Evolutionary conservation across 495 filamentous ascomycete species (phyloP).

Genomic region (Penicilliopsis zonata): DNA sequence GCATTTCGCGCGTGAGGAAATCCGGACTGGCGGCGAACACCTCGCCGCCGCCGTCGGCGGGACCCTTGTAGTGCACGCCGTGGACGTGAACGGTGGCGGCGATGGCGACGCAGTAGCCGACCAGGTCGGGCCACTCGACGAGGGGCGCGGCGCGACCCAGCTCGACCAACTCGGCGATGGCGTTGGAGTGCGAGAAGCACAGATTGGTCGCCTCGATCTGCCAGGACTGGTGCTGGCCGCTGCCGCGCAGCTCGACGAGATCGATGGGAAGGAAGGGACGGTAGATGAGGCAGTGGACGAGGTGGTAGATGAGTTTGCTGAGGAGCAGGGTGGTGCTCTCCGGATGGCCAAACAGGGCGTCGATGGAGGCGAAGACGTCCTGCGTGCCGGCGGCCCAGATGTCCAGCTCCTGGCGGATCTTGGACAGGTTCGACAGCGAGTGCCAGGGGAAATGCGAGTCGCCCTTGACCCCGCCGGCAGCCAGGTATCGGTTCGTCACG

Average conservation of each 20-base stretch:
- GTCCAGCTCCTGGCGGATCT: slow-evolving; percentile 75
- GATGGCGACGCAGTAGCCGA: slow-evolving; percentile 70
- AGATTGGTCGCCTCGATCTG: slow-evolving; percentile 80
- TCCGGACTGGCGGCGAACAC: slow-evolving; percentile 54
- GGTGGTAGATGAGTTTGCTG: slow-evolving; percentile 73
- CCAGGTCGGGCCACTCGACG: slow-evolving; percentile 73
- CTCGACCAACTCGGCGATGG: slow-evolving; percentile 72
- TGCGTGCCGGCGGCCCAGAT: slow-evolving; percentile 73
- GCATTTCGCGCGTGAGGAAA: slow-evolving; percentile 65
- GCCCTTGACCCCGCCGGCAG: slow-evolving; percentile 73
- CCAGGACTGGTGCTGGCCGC: slow-evolving; percentile 79
- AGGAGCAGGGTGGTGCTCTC: slow-evolving; percentile 69
- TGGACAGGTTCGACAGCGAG: slow-evolving; percentile 68
- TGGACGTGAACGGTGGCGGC: slow-evolving; percentile 80
- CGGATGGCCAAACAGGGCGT: slow-evolving; percentile 60
- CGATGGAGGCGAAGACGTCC: slow-evolving; percentile 63
- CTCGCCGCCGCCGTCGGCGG: slow-evolving; percentile 49
- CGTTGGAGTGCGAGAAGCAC: slow-evolving; percentile 79
- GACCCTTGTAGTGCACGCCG: slow-evolving; percentile 63
- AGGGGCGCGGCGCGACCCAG: slow-evolving; percentile 51
- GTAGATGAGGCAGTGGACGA: slow-evolving; percentile 76
- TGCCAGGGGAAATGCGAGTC: slow-evolving; percentile 89
- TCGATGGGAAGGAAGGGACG: slow-evolving; percentile 77
- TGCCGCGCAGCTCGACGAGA: slow-evolving; percentile 62
- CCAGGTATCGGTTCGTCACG: slow-evolving; percentile 72